Conservation (phyloP, 139 green algal species). For the Raphidocelis subcapitata region DNA sequence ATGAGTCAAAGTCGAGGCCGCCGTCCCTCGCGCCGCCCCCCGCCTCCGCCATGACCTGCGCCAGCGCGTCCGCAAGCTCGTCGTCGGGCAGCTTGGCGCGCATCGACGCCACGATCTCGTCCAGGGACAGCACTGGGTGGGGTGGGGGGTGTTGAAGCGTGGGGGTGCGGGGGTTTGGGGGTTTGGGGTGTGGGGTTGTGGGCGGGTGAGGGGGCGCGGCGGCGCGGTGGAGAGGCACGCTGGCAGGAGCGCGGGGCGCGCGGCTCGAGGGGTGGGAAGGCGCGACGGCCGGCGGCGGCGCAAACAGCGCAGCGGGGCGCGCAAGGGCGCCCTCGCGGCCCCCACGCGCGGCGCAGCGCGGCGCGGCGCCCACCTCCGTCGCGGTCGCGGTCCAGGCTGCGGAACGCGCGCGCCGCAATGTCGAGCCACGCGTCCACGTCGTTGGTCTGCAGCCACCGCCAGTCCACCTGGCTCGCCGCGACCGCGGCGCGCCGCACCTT, state of each 20-base stretch:
- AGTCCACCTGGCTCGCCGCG: conserved; percentile 57
- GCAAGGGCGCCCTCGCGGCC: too few relatives aligned
- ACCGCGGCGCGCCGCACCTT: conserved; percentile 30
- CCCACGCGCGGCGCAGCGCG: too few relatives aligned
- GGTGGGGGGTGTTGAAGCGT: too few relatives aligned
- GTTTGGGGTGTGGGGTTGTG: too few relatives aligned
- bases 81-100: conserved; percentile 33
- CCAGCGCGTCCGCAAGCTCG: conserved; percentile 32
- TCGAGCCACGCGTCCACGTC: conserved; percentile 71
- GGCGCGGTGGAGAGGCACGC: too few relatives aligned
- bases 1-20: conserved; percentile 48
- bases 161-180: too few relatives aligned
- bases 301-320: too few relatives aligned
- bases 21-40: background rate
- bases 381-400: conserved; percentile 32
- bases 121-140: conserved; percentile 22
- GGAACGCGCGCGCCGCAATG: conserved; percentile 37
- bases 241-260: too few relatives aligned
- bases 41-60: conserved; percentile 32
- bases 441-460: conserved; percentile 47
- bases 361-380: too few relatives aligned
- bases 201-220: too few relatives aligned
- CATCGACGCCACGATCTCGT: conserved; percentile 37
- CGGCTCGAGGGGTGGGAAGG: too few relatives aligned
- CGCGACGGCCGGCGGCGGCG: too few relatives aligned